These are phyloP conservation scores for Suhomyces kilbournensis DNA, from an alignment of 805 yeast species.

Conservation along the genomic window DNA sequence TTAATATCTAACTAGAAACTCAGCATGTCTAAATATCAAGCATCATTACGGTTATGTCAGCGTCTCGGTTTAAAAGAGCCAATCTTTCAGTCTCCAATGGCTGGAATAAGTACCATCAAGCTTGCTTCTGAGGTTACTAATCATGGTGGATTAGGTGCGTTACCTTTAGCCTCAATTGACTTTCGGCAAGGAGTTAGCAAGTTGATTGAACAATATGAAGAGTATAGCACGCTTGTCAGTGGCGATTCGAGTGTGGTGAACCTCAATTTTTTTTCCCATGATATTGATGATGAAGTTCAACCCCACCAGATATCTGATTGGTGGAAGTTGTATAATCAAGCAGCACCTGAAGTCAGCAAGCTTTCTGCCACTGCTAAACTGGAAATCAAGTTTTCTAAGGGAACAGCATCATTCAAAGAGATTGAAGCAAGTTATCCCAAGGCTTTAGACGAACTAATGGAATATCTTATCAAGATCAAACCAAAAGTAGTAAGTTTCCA, in stretches of 20 bases:
- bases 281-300: constrained; percentile 17
- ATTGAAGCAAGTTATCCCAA: constrained; percentile 19
- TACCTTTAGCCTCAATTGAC: constrained; percentile 38
- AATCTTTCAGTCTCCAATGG: constrained; percentile 59
- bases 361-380: not conserved
- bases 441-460: constrained; percentile 15
- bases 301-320: constrained; percentile 20
- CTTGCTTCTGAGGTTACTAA: constrained; percentile 43
- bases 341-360: not conserved
- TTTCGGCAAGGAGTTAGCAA: constrained; percentile 19
- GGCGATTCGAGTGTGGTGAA: constrained; percentile 27
- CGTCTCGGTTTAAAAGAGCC: constrained; percentile 37
- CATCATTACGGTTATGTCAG: constrained; percentile 1
- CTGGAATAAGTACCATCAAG: constrained; percentile 47
- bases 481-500: constrained; percentile 53
- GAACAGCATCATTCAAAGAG: constrained; percentile 29
- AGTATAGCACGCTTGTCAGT: constrained; percentile 13
- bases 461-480: constrained; percentile 12
- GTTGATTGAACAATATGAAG: constrained; percentile 9
- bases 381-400: constrained; percentile 13
- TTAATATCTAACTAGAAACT: not conserved
- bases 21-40: not conserved
- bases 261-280: constrained; percentile 48
- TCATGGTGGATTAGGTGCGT: constrained; percentile 51
- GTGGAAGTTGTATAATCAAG: constrained; percentile 14